These are phyloP conservation scores for Prosopis cineraria DNA, from an alignment of 306 rosid species.

Conservation along the genomic window DNA sequence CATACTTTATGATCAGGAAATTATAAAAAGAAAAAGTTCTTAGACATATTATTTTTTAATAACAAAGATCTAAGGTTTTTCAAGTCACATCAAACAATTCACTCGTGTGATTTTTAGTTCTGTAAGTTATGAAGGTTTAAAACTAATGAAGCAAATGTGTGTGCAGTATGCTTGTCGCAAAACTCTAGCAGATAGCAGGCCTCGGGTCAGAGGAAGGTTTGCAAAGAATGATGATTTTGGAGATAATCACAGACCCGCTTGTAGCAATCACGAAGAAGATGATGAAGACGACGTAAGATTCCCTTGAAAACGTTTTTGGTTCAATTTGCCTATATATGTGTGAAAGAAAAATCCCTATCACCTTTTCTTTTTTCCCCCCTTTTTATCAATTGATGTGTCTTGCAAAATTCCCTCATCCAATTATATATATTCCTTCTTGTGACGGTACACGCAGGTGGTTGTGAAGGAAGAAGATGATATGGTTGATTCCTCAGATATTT, in stretches of 20 bases:
- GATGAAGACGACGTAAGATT: constrained; percentile 81
- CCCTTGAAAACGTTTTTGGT: background rate
- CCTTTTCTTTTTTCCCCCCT: background rate
- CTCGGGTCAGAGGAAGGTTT: constrained; percentile 96
- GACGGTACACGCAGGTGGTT: constrained; percentile 59
- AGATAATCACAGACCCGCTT: constrained; percentile 58
- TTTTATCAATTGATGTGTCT: constrained; percentile 30
- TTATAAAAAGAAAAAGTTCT: background rate
- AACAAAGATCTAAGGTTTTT: background rate
- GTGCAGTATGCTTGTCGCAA: constrained; percentile 96
- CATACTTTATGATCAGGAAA: background rate
- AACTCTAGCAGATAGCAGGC: constrained; percentile 93
- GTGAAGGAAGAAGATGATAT: constrained; percentile 92
- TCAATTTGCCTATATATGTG: constrained; percentile 18
- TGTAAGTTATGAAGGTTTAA: constrained; percentile 2
- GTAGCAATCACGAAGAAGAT: constrained; percentile 81
- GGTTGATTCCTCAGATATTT: constrained; percentile 96
- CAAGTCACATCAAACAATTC: background rate
- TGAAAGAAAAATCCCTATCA: constrained; percentile 27
- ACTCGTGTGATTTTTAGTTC: background rate
- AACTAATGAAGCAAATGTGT: constrained; percentile 27
- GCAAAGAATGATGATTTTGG: constrained; percentile 94
- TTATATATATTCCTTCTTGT: constrained; percentile 32
- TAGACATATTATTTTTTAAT: background rate
- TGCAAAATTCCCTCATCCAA: constrained; percentile 33